Percentiles rank a stretch among this genome's conserved stretches.
These are phyloP conservation scores for Brettanomyces anomalus DNA, from an alignment of 805 yeast species.

Conservation along the genomic window DNA sequence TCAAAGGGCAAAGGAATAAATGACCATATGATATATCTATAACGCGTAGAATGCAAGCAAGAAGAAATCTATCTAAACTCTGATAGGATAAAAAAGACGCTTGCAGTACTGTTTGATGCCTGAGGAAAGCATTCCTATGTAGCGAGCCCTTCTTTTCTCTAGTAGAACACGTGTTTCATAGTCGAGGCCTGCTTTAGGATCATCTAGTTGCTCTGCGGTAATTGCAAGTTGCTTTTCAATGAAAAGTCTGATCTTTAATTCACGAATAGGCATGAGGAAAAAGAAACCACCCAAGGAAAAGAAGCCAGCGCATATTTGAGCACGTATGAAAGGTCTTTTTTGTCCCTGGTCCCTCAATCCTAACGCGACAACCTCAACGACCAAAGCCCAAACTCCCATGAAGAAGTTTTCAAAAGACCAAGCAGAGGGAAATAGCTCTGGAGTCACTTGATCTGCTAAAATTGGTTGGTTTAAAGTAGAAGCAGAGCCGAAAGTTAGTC, in stretches of 20 bases:
- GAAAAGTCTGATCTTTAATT: conserved; percentile 36
- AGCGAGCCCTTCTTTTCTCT: conserved; percentile 9
- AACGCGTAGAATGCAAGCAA: no score
- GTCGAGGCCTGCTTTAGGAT: background rate
- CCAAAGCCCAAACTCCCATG: conserved; percentile 21
- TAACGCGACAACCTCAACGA: conserved; percentile 24
- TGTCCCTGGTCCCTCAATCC: conserved; percentile 13
- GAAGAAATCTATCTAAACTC: conserved; percentile 4
- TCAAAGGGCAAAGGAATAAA: no score
- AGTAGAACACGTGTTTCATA: conserved; percentile 4
- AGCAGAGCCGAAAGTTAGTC: conserved; percentile 38
- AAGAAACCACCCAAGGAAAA: conserved; percentile 36
- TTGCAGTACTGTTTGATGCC: conserved; percentile 13
- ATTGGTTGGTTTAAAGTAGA: conserved; percentile 22
- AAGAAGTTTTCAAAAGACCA: conserved; percentile 21
- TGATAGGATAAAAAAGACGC: conserved; percentile 18
- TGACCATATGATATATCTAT: background rate
- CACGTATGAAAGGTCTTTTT: conserved; percentile 39
- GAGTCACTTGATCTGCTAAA: conserved; percentile 21
- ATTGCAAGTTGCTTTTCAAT: conserved; percentile 14
- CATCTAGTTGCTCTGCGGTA: background rate
- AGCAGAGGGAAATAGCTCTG: conserved; percentile 22
- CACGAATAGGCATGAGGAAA: conserved; percentile 37
- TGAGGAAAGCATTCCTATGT: conserved; percentile 9
- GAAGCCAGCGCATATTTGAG: conserved; percentile 55